Evolutionary conservation across 306 rosid genomes (phyloP).

Genomic region (Begonia fuchsioides): DNA sequence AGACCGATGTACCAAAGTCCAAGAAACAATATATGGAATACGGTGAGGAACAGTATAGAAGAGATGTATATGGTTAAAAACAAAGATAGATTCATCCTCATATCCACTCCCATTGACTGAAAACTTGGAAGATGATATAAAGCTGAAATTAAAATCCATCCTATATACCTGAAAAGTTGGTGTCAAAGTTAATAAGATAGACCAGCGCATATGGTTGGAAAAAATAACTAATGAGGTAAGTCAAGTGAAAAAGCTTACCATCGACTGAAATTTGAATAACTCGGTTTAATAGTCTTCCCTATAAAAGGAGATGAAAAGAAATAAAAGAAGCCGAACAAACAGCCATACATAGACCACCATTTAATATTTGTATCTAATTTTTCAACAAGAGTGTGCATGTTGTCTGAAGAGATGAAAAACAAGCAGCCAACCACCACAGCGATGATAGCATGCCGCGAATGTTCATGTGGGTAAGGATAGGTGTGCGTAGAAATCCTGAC

Average conservation of each 20-base stretch:
- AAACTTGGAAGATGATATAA: slow-evolving; percentile 96
- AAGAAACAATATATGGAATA: slow-evolving; percentile 68
- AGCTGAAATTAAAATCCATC: slow-evolving; percentile 90
- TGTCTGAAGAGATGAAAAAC: slow-evolving; percentile 93
- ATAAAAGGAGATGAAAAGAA: slow-evolving; percentile 95
- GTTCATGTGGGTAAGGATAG: slow-evolving; percentile 91
- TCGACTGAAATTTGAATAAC: slow-evolving; percentile 95
- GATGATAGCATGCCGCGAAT: slow-evolving; percentile 91
- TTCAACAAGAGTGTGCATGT: slow-evolving; percentile 76
- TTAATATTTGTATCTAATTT: slow-evolving; percentile 84
- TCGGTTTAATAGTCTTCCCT: slow-evolving; percentile 92
- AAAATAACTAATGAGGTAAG: neutral
- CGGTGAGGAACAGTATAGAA: slow-evolving; percentile 74
- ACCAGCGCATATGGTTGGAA: slow-evolving; percentile 8
- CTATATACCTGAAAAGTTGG: slow-evolving; percentile 57
- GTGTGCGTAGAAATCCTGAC: slow-evolving; percentile 71
- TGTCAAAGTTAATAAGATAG: slow-evolving; percentile 14
- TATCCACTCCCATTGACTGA: slow-evolving; percentile 94
- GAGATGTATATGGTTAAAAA: slow-evolving; percentile 73
- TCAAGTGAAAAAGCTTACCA: slow-evolving; percentile 45
- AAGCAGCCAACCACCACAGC: slow-evolving; percentile 93
- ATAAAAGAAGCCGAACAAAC: slow-evolving; percentile 84
- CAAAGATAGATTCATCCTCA: slow-evolving; percentile 86
- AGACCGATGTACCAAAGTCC: slow-evolving; percentile 96
- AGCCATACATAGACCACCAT: slow-evolving; percentile 96